phyloP scores from a whole-genome alignment of 768 basidiomycete genomes.

The Mycena crocata region DNA sequence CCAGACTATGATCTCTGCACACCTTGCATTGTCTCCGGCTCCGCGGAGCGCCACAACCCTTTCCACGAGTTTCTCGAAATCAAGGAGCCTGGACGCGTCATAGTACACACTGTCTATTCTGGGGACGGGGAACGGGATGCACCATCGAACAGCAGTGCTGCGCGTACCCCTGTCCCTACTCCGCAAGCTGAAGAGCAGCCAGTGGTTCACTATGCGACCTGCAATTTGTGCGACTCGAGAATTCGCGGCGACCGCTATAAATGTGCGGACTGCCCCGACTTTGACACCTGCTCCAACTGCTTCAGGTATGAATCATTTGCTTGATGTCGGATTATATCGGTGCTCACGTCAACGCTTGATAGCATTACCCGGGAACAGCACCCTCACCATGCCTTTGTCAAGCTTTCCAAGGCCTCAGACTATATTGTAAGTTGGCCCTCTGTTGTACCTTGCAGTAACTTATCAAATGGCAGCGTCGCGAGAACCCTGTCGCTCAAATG shows the following conservation, averaged over 20 bases:
- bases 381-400: slow-evolving; percentile 80
- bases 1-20: slow-evolving; percentile 82
- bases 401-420: slow-evolving; percentile 63
- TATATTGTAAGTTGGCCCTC: slow-evolving; percentile 61
- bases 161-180: slow-evolving; percentile 25
- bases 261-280: slow-evolving; percentile 87
- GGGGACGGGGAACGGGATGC: slow-evolving; percentile 50
- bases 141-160: slow-evolving; percentile 6
- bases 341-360: slow-evolving; percentile 4
- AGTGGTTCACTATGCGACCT: slow-evolving; percentile 72
- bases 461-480: slow-evolving; percentile 47
- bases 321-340: neutral
- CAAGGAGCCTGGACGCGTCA: slow-evolving; percentile 69
- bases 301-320: slow-evolving; percentile 58
- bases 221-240: slow-evolving; percentile 80
- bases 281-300: slow-evolving; percentile 79
- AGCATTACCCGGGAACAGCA: slow-evolving; percentile 81
- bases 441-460: too few species aligned
- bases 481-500: slow-evolving; percentile 25
- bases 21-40: slow-evolving; percentile 61
- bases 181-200: slow-evolving; percentile 31
- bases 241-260: slow-evolving; percentile 83
- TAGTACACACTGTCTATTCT: slow-evolving; percentile 70
- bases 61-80: slow-evolving; percentile 82
- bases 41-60: slow-evolving; percentile 65